These are phyloP conservation scores for Senna siamea DNA, from an alignment of 306 rosid genomes.

Conservation along the genomic window DNA sequence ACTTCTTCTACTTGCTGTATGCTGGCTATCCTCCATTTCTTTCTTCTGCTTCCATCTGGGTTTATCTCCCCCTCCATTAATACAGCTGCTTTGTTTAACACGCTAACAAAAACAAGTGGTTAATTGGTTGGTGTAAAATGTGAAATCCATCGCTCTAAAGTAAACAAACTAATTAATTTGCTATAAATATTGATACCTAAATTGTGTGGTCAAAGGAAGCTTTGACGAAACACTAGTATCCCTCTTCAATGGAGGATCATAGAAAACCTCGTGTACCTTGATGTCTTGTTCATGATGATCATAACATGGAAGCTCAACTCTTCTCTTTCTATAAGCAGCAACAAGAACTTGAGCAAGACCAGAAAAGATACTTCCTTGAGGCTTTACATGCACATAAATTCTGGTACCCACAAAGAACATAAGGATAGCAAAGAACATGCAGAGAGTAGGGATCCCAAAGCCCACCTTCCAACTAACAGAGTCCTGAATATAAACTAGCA, in stretches of 20 bases:
- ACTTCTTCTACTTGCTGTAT: constrained; percentile 77
- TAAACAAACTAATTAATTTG: no score
- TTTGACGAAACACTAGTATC: constrained; percentile 39
- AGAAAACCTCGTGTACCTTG: constrained; percentile 12
- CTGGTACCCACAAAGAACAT: constrained; percentile 51
- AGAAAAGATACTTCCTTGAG: constrained; percentile 53
- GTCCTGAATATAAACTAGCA: constrained; percentile 74
- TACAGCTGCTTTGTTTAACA: constrained; percentile 52
- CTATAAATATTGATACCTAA: constrained; percentile 39
- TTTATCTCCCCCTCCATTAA: constrained; percentile 49
- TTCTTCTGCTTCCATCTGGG: constrained; percentile 47
- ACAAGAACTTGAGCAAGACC: constrained; percentile 51
- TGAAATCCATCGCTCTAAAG: no score
- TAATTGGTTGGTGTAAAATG: no score
- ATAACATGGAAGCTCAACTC: constrained; percentile 37
- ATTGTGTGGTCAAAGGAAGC: constrained; percentile 51
- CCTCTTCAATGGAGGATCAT: constrained; percentile 56
- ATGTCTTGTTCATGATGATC: background rate
- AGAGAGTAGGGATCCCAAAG: constrained; percentile 56
- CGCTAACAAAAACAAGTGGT: no score
- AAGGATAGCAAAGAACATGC: constrained; percentile 46
- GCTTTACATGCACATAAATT: constrained; percentile 45
- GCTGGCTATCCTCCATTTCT: constrained; percentile 60
- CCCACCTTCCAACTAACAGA: constrained; percentile 83
- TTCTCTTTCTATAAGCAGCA: constrained; percentile 56